Conservation (phyloP, 768 basidiomycete species). For the Suillus variegatus region DNA sequence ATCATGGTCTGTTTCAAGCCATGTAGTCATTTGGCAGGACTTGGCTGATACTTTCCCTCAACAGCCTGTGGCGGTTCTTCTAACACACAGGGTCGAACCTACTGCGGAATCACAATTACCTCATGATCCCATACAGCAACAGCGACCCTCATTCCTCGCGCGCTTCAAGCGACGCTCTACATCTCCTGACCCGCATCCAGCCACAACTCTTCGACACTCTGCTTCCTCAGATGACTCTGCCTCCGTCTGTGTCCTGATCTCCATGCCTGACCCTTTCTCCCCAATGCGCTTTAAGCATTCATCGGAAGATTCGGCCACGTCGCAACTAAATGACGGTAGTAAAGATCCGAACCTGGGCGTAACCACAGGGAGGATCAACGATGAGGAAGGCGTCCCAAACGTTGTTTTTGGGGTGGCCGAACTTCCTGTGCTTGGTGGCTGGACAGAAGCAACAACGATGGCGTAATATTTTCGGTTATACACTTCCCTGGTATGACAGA, state of each 20-base stretch:
- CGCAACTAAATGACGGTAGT: slow-evolving; percentile 9
- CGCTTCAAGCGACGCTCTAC: slow-evolving; percentile 1
- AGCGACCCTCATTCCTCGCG: slow-evolving; percentile 8
- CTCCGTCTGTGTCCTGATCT: slow-evolving; percentile 57
- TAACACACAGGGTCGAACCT: slow-evolving; percentile 23
- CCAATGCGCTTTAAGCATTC: slow-evolving; percentile 13
- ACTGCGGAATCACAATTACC: not conserved
- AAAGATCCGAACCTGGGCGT: slow-evolving; percentile 4
- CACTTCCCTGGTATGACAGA: not conserved
- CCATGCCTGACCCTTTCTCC: slow-evolving; percentile 49
- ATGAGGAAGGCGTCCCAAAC: slow-evolving; percentile 43
- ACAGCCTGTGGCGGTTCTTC: slow-evolving; percentile 31
- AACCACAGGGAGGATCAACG: slow-evolving; percentile 26
- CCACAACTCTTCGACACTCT: slow-evolving; percentile 3
- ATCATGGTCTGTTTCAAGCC: slow-evolving; percentile 43
- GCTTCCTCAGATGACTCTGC: slow-evolving; percentile 35
- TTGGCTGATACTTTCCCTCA: slow-evolving; percentile 9
- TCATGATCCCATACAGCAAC: not conserved
- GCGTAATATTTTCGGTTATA: not conserved
- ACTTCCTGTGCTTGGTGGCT: slow-evolving; percentile 22
- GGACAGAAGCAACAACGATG: not conserved
- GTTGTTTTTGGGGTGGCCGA: slow-evolving; percentile 50
- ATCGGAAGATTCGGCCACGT: slow-evolving; percentile 23
- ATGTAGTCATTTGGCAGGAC: not conserved
- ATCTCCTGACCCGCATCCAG: slow-evolving; percentile 12